Base-by-base conservation (phyloP, 2,329 filamentous ascomycete species). In the Botrytis medusae region DNA sequence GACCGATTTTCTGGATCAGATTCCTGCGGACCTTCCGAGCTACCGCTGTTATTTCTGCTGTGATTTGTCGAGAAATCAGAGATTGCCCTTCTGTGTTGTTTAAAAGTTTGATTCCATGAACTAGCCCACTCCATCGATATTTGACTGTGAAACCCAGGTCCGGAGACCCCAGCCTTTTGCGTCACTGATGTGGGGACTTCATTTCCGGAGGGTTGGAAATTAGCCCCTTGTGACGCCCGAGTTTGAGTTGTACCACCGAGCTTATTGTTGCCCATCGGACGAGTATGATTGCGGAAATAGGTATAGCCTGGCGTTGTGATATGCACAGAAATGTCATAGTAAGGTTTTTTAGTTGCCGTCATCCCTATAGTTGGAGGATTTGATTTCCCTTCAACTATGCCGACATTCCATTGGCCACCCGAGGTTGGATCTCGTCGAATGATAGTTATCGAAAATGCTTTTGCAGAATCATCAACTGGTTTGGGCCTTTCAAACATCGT, bases 371-470 rank as follows among this genome's bases (percentile, higher is more conserved):
- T 60, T 6, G 32, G 59, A 32, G 72, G 72, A 62, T 67, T 72
- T 40, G 54, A 61, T 63, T 57, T 77, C 73, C 79, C 79, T 69
- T 86, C 86, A 67, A 94, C 86, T 72, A 86, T 89, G 34, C 90
- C 92, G 20, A 94, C 87, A 79, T 94, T 94, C 91, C 92, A 94
- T 81, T 94, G 92, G 72, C 85, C 86, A 12, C 89, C 89, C 14
- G 90, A 88, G 34, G 87, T 85, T 1, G 91, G 91, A 79, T 94
- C 91, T 76, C 92, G 88, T n/a, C 92, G 90, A 77, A 94, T 93
- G 22, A 95, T 81, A 0, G 89, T 82, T 73, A 82, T 79, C 16
- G 78, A 80, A 71, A 81, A 81, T 18, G 72, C 60, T 25, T 76
- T 74, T 6, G 34, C 37, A 22, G 59, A 22, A 42, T 61, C 46